A percentile compares a stretch with the other conserved stretches of the same genome.
Evolutionary conservation across 371 early-diverging fungal species (phyloP).

Genomic region (Mucor sp.): DNA sequence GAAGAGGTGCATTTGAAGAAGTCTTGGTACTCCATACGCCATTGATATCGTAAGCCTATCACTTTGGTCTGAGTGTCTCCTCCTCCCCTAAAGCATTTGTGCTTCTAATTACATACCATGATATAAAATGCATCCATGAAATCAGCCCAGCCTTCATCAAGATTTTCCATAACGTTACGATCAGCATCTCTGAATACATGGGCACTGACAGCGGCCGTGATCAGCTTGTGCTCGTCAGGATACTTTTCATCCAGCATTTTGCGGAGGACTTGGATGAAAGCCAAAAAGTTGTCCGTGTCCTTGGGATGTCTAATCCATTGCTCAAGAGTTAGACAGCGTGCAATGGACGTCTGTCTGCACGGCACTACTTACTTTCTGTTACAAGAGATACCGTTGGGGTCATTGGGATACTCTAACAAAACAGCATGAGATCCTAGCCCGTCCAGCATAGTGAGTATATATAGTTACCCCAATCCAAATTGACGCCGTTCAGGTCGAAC

Average conservation of each 20-base stretch:
- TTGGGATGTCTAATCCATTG: slow-evolving; percentile 25
- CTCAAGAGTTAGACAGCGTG: not conserved
- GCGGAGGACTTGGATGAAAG: slow-evolving; percentile 25
- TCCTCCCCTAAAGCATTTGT: not conserved
- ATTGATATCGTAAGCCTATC: slow-evolving; percentile 42
- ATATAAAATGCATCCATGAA: slow-evolving; percentile 63
- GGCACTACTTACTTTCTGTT: slow-evolving; percentile 21
- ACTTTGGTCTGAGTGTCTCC: not conserved
- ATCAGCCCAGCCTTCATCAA: slow-evolving; percentile 47
- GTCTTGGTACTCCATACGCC: slow-evolving; percentile 32
- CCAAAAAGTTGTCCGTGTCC: slow-evolving; percentile 50
- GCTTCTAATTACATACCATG: slow-evolving; percentile 38
- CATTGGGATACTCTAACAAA: slow-evolving; percentile 30
- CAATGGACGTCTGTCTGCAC: not conserved
- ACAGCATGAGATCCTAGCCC: too few species aligned
- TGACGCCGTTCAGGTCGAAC: slow-evolving; percentile 53
- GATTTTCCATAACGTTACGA: slow-evolving; percentile 5
- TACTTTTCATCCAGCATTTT: slow-evolving; percentile 25
- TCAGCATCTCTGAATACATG: slow-evolving; percentile 20
- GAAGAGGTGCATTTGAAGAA: slow-evolving; percentile 69
- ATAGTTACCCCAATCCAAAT: slow-evolving; percentile 48
- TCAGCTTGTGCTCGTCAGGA: slow-evolving; percentile 37
- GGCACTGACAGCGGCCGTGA: slow-evolving; percentile 31
- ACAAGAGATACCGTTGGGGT: slow-evolving; percentile 31
- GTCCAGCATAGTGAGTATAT: not conserved